Evolutionary conservation across 768 basidiomycete species (phyloP), one percentile per base, ranked within the genome.

Genomic region (Rhodotorula graminis): DNA sequence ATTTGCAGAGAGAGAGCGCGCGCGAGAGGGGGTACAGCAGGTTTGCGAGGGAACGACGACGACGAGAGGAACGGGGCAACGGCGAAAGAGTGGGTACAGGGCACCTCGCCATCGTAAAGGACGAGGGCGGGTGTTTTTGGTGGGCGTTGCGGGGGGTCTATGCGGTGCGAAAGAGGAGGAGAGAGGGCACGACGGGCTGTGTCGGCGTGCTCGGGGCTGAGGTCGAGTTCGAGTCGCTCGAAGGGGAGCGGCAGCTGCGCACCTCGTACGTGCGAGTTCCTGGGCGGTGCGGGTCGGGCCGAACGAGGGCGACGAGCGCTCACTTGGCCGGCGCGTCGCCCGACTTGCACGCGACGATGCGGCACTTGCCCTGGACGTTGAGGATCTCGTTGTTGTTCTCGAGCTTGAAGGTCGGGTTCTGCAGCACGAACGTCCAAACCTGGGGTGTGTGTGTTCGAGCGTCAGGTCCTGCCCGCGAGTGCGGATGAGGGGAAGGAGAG

Each of bases 341-440:
- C 79, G 91, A 91, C 86, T 97, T 98, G 84, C 95, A 97, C 11
- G 96, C 95, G 75, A 99, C 93, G 71, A 99, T 97, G 85, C 97
- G 96, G 82, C 96, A 92, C 81, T 90, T 88, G 42, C 86, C 85
- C 85, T 53, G 81, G 83, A 69, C 92, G 87, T 80, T 87, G 83
- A 79, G 91, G 89, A 80, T 90, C 90, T 75, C 88, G 87, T 59
- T 64, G 58, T 68, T 71, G 58, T 72, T 72, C 81, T 99, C 96
- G 89, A 98, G 93, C 83, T 97, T 97, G 83, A 99, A 95, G 25
- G 84, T 83, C 16, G 94, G 90, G 77, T 94, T 88, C 81, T 93
- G 91, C 63, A 97, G 90, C 73, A 95, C 91, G 82, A 98, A 99
- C 65, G 95, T 98, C 96, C 96, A 98, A 61, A 98, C 95, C 79